Evolutionary conservation across 2,329 filamentous ascomycete species (phyloP).

Genomic region (Blumeriella jaapii): DNA sequence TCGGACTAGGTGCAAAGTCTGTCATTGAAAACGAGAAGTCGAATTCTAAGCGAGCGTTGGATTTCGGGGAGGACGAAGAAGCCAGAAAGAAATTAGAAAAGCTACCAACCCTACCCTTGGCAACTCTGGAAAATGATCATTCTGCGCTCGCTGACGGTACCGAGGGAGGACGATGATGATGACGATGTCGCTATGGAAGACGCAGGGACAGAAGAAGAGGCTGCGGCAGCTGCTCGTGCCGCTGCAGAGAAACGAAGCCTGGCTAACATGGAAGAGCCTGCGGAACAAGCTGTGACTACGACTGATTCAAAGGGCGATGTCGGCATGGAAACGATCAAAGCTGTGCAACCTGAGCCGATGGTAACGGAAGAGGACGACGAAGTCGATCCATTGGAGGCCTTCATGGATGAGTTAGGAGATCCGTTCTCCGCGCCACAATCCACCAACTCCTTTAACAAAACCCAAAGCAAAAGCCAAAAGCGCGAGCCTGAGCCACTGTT

Average conservation of each 20-base stretch:
- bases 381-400: slow-evolving; percentile 88
- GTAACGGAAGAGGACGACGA: slow-evolving; percentile 53
- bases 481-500: slow-evolving; percentile 78
- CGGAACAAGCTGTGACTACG: slow-evolving; percentile 33
- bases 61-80: slow-evolving; percentile 81
- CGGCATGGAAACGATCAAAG: slow-evolving; percentile 27
- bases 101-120: slow-evolving; percentile 65
- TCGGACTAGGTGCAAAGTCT: slow-evolving; percentile 65
- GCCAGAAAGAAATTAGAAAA: slow-evolving; percentile 83
- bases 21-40: slow-evolving; percentile 53
- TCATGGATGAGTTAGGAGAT: slow-evolving; percentile 61
- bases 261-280: slow-evolving; percentile 24
- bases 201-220: slow-evolving; percentile 75
- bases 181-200: slow-evolving; percentile 64
- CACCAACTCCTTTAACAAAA: slow-evolving; percentile 21
- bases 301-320: slow-evolving; percentile 29
- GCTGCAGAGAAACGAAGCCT: slow-evolving; percentile 65
- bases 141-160: slow-evolving; percentile 44
- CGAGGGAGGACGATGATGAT: slow-evolving; percentile 49
- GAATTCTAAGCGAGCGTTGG: slow-evolving; percentile 60
- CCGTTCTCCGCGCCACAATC: slow-evolving; percentile 33
- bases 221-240: slow-evolving; percentile 71
- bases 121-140: slow-evolving; percentile 45
- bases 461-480: slow-evolving; percentile 34
- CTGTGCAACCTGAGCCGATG: slow-evolving; percentile 15